Base-by-base conservation (phyloP, 768 basidiomycete species). In the Tephrocybe sp. region DNA sequence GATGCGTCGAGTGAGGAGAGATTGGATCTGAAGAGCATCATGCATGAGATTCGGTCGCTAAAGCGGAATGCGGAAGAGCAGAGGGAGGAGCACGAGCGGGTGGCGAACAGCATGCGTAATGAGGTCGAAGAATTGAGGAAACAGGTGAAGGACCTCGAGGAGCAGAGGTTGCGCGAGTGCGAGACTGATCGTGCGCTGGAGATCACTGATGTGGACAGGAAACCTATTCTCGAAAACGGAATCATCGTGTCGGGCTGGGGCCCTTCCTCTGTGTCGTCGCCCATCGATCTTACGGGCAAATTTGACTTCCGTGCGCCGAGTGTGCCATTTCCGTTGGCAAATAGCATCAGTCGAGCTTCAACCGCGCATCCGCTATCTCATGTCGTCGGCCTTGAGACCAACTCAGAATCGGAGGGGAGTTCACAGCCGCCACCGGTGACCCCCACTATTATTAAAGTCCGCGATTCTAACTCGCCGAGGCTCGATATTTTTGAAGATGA, bases 51-150 rank as follows among this genome's bases (percentile, higher is more conserved):
- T 8, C 19, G 39, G 1, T 13, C 38, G 21, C 26, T 46, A 6
- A 9, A 39, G 37, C 38, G 38, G 24, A 16, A 40, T 30, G 28
- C 30, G 22, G 27, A 30, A 6, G 31, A 46, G 38, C 19, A 36
- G 44, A 32, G 39, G 30, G 44, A 44, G n/a, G 40, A 52, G 30
- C 47, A 45, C 18, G 28, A 27, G 18, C 9, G 44, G 13, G 51
- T 45, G 27, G 44, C 41, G n/a, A 46, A 19, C n/a, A 40, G 22
- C 15, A 49, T 56, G 48, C 47, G 48, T 8, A 2, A 13, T 18
- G 55, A 56, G 39, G 38, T 56, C 16, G 47, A 56, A 8, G 47
- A 44, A 18, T 16, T 56, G 51, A 45, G 41, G 30, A 52, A 15
- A 40, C 44, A 47, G n/a, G 41, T 56, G 8, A 19, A 37, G 44